Base-by-base conservation (phyloP, 2,329 filamentous ascomycete genomes). In the Nigrograna mackinnonii region DNA sequence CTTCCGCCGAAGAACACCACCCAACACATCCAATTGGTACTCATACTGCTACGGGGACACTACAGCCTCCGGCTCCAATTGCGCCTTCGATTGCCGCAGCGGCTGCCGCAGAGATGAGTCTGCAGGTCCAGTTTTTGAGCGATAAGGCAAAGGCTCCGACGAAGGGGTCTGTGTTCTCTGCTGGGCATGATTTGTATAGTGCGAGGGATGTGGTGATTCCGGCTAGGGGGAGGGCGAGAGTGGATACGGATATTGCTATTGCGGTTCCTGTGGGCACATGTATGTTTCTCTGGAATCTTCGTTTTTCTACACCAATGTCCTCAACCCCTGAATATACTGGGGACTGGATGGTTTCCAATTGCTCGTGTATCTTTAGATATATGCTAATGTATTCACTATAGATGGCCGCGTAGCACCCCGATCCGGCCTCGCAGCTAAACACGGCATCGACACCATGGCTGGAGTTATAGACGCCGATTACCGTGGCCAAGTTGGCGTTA, bases 391-490 rank as follows among this genome's bases (percentile, higher is more conserved):
- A 17, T 11, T 34, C 11, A 19, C 31, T 22, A 43, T 50, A 92
- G 89, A 97, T 67, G 92, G 92, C 54, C 86, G 91, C 44, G 84
- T 96, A 41, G 91, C 91, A 3, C 91, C 91, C 7, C 87, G 91
- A 52, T 94, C 89, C n/a, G 91, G 91, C 35, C 85, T 96, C 24
- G 92, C 92, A 2, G 79, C 85, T 47, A 99, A 99, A 76, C 84
- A 97, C 75, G 94, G 91, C 73, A 97, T 99, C 67, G 91, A 96
- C 69, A 94, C 89, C 0, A 91, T 95, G 49, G 94, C 94, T 0
- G 94, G 94, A 41, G 94, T 99, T 52, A 97, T 99, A 59, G 94
- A 99, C 70, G 91, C 92, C 22, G 94, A 99, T 72, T 99, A 99
- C 76, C 83, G 94, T 24, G 94, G 94, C 16, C 88, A 88, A 55